phyloP scores from a whole-genome alignment of 768 basidiomycete genomes.

The Boletus reticuloceps region DNA sequence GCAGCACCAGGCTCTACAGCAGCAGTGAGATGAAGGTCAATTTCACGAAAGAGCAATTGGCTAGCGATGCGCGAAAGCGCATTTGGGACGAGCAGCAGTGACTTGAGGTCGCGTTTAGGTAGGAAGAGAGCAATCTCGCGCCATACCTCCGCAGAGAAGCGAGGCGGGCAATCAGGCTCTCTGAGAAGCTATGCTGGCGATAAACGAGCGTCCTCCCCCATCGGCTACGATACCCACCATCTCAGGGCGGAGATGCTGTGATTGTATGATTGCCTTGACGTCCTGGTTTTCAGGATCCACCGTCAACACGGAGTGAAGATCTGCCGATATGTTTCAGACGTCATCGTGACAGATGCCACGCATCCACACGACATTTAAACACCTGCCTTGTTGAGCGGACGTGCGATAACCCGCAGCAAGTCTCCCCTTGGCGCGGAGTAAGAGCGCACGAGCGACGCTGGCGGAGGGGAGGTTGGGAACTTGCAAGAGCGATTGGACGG shows the following conservation, averaged over 20 bases:
- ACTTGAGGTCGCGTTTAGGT: slow-evolving; percentile 62
- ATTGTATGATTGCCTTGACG: slow-evolving; percentile 59
- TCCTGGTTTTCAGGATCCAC: slow-evolving; percentile 70
- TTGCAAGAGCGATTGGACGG: slow-evolving; percentile 66
- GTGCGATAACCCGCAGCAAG: slow-evolving; percentile 57
- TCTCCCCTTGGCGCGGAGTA: slow-evolving; percentile 65
- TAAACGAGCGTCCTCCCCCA: background rate
- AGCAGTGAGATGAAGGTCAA: slow-evolving; percentile 60
- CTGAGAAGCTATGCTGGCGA: slow-evolving; percentile 23
- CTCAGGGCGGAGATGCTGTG: slow-evolving; percentile 48
- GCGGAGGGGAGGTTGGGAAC: slow-evolving; percentile 50
- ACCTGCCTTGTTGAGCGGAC: slow-evolving; percentile 62
- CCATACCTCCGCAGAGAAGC: slow-evolving; percentile 71
- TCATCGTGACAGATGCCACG: background rate
- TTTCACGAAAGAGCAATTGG: slow-evolving; percentile 60
- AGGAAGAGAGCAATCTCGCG: slow-evolving; percentile 62
- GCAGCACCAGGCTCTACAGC: slow-evolving; percentile 23
- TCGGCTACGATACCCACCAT: slow-evolving; percentile 41
- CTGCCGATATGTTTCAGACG: slow-evolving; percentile 33
- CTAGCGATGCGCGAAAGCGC: slow-evolving; percentile 66
- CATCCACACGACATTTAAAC: background rate
- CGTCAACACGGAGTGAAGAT: slow-evolving; percentile 61
- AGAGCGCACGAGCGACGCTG: slow-evolving; percentile 56
- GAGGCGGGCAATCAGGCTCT: slow-evolving; percentile 44
- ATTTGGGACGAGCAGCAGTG: slow-evolving; percentile 62